These are phyloP conservation scores for Stromatinia cepivora DNA, from an alignment of 2,329 filamentous ascomycete species.

Conservation along the genomic window DNA sequence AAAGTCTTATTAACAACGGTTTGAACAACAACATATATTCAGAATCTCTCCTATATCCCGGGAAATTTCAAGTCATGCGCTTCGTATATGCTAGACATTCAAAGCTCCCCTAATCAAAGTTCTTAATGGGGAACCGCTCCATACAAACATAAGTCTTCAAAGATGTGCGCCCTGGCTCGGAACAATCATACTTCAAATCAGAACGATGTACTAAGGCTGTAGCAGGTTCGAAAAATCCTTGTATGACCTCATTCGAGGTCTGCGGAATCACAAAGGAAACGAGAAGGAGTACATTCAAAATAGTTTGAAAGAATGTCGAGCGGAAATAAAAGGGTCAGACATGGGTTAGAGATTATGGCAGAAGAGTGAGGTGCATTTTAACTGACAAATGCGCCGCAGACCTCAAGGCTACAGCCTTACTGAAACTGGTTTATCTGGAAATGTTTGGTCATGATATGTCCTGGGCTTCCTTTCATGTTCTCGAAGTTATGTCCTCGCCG, in stretches of 20 bases:
- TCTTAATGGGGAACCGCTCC: conserved; percentile 21
- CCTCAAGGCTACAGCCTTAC: conserved; percentile 89
- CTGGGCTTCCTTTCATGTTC: conserved; percentile 96
- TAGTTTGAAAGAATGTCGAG: conserved; percentile 90
- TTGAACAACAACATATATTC: neutral
- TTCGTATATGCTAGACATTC: neutral
- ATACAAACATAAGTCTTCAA: conserved; percentile 14
- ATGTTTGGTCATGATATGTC: conserved; percentile 99
- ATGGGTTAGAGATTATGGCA: conserved; percentile 63
- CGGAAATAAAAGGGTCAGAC: conserved; percentile 88
- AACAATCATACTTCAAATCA: neutral
- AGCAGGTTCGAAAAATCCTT: conserved; percentile 97
- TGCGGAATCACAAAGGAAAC: conserved; percentile 92
- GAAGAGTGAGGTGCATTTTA: neutral
- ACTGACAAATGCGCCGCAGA: conserved; percentile 52
- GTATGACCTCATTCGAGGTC: conserved; percentile 95
- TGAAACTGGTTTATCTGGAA: conserved; percentile 96
- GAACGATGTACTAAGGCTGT: conserved; percentile 23
- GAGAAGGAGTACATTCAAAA: conserved; percentile 95
- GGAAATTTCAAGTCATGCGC: conserved; percentile 6
- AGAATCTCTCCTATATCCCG: neutral
- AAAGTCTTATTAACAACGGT: neutral
- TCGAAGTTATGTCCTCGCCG: conserved; percentile 96
- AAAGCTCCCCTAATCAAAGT: conserved; percentile 13
- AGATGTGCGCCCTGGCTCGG: conserved; percentile 26